phyloP scores from a whole-genome alignment of 129 eudicot species.

The Helianthus tuberosus region DNA sequence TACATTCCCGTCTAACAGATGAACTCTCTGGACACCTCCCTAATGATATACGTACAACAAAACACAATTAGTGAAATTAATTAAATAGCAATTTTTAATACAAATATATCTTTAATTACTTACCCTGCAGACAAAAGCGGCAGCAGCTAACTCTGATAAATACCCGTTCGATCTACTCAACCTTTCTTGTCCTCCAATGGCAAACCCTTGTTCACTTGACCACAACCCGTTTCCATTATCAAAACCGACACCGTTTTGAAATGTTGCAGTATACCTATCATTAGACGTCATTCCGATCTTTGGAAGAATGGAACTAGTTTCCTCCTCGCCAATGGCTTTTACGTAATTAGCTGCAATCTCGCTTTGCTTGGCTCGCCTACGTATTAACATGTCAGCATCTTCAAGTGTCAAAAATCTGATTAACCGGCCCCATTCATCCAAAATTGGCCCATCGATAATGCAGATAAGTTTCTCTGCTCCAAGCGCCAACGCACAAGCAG shows the following conservation, averaged over 20 bases:
- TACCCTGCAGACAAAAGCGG: constrained; percentile 97
- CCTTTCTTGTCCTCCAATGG: constrained; percentile 93
- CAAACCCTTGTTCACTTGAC: constrained; percentile 94
- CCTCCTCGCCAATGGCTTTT: constrained; percentile 79
- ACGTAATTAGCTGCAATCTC: constrained; percentile 93
- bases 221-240: constrained; percentile 86
- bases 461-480: constrained; percentile 96
- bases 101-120: constrained; percentile 23
- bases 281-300: constrained; percentile 49
- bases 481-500: constrained; percentile 96
- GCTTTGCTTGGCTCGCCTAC: constrained; percentile 85
- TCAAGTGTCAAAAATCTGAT: constrained; percentile 83
- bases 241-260: constrained; percentile 95
- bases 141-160: constrained; percentile 96
- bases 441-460: constrained; percentile 88
- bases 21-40: constrained; percentile 99
- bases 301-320: constrained; percentile 35
- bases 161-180: constrained; percentile 77
- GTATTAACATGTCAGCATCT: constrained; percentile 86
- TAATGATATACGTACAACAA: constrained; percentile 30
- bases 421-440: constrained; percentile 84
- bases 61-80: background rate
- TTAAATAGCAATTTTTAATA: background rate
- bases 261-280: constrained; percentile 49
- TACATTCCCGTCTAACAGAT: constrained; percentile 81